Evolutionary conservation across 1,284 basidiomycete species (phyloP), one percentile per base, ranked within the genome.

Genomic region (Uromyces viciae-fabae): DNA sequence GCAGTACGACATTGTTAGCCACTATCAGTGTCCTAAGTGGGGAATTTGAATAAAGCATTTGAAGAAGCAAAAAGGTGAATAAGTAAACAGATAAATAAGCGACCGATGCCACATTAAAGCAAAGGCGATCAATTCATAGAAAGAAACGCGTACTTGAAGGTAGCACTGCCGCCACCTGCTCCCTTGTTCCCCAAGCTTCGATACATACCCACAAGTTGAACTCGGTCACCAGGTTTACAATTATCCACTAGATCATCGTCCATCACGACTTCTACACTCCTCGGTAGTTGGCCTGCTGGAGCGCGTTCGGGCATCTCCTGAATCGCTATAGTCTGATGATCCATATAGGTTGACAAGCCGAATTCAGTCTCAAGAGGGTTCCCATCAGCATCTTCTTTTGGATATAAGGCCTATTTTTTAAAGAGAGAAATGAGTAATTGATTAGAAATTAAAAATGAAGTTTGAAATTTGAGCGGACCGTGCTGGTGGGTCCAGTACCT

Each of bases 281-380:
- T 90, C 58, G 97, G 97, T 62, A 99, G 89, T 87, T 99, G 96
- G 38, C 97, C 97, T 28, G 97, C 92, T 25, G 97, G 97, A 9
- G 97, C 95, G 19, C 96, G 91, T 87, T 99, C 97, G 0, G 97
- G 97, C 96, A 99, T 99, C 86, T 99, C 97, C 87, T 99, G 97
- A 82, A 99, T 98, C 85, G 92, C 94, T 85, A 99, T 94, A 83
- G 94, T 91, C 87, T 99, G 97, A 87, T 98, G 94, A 87, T 99
- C 97, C 81, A 94, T 90, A 89, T 97, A 99, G 5, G 92, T 91
- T 85, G 93, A 94, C 82, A 92, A 89, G 15, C 97, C 97, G 85
- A 92, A 99, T 88, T 99, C 97, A 85, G 93, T 98, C 85, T 95
- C 90, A 68, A 99, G 88, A 7, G 91, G 88, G 85, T 92, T 91